Evolutionary conservation across 129 eudicot species (phyloP).

Genomic region (Flaveria bidentis): DNA sequence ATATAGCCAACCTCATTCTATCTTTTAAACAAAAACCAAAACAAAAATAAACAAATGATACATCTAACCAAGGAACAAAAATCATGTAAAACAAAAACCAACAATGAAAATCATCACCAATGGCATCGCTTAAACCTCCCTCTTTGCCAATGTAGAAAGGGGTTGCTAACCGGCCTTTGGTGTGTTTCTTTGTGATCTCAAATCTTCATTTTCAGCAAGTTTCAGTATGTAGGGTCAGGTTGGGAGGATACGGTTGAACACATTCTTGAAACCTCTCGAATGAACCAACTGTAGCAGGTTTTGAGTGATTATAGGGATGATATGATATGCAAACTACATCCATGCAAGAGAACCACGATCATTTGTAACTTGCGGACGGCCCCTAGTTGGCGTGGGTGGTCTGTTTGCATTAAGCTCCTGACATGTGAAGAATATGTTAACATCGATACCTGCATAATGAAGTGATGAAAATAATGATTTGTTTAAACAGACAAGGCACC

Average conservation of each 20-base stretch:
- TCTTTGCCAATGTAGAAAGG: conserved; percentile 52
- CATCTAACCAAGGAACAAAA: conserved; percentile 46
- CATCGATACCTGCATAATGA: background rate
- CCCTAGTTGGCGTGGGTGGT: conserved; percentile 99
- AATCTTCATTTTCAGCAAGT: conserved; percentile 28
- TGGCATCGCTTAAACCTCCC: conserved; percentile 28
- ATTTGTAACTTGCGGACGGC: conserved; percentile 96
- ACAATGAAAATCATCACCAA: conserved; percentile 45
- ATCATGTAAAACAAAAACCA: conserved; percentile 33
- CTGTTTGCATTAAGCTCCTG: conserved; percentile 98
- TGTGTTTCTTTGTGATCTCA: conserved; percentile 26
- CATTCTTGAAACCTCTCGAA: conserved; percentile 14
- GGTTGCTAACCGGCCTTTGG: conserved; percentile 25
- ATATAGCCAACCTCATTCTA: conserved; percentile 33
- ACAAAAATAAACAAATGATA: conserved; percentile 38
- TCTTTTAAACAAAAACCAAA: conserved; percentile 11
- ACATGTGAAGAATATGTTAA: background rate
- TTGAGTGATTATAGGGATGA: conserved; percentile 11
- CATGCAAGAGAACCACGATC: conserved; percentile 99
- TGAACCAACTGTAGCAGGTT: conserved; percentile 18
- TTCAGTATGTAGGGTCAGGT: conserved; percentile 15
- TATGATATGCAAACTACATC: conserved; percentile 42
- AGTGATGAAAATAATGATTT: conserved; percentile 2
- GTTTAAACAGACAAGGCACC: conserved; percentile 36
- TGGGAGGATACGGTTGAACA: conserved; percentile 3